phyloP scores from a whole-genome alignment of 257 asterid species.

The Ophiorrhiza pumila region DNA sequence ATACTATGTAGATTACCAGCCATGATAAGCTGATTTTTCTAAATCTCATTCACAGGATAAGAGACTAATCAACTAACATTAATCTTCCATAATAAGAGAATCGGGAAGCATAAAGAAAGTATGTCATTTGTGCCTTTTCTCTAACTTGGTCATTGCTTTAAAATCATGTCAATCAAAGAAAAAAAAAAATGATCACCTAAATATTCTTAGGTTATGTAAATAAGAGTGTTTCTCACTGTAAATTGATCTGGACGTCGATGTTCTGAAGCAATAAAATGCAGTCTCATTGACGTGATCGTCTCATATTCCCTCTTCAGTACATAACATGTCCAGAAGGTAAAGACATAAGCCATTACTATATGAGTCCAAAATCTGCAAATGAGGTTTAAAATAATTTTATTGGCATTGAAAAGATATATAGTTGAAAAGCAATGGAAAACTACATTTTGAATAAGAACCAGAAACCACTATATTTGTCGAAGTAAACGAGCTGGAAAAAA shows the following conservation, averaged over 20 bases:
- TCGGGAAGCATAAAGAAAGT: neutral
- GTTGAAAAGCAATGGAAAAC: slow-evolving; percentile 13
- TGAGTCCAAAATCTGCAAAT: slow-evolving; percentile 87
- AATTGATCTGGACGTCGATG: slow-evolving; percentile 92
- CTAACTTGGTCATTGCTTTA: neutral
- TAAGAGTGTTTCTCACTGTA: slow-evolving; percentile 46
- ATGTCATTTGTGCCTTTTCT: neutral
- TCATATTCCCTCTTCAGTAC: slow-evolving; percentile 70
- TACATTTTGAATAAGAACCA: neutral
- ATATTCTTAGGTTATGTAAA: neutral
- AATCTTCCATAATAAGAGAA: neutral
- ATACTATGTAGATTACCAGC: neutral
- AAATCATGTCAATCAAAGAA: neutral
- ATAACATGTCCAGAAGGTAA: slow-evolving; percentile 88
- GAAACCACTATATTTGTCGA: neutral
- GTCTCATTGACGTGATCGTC: slow-evolving; percentile 69
- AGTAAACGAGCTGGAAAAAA: neutral
- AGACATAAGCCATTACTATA: slow-evolving; percentile 75
- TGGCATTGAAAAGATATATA: slow-evolving; percentile 13
- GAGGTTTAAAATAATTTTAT: slow-evolving; percentile 15
- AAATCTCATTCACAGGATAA: neutral
- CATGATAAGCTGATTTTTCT: neutral
- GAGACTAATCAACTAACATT: neutral
- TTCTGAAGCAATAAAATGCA: slow-evolving; percentile 84
- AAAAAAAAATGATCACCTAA: neutral